Evolutionary conservation across 768 basidiomycete species (phyloP).

Genomic region (Suillus cothurnatus): DNA sequence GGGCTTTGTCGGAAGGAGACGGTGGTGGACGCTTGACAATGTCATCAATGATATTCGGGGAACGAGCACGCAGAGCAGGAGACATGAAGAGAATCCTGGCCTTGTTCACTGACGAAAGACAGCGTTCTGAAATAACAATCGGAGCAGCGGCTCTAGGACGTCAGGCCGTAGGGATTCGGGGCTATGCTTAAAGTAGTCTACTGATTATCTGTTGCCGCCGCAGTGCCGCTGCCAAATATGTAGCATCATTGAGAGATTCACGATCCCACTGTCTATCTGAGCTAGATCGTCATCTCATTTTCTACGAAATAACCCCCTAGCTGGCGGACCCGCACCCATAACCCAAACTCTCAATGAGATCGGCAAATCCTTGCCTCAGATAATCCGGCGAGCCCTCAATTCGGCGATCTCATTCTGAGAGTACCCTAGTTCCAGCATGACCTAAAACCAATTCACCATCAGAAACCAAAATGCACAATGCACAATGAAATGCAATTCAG

Average conservation of each 20-base stretch:
- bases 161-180: constrained; percentile 7
- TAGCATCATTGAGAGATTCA: constrained; percentile 7
- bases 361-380: constrained; percentile 22
- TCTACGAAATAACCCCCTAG: constrained; percentile 29
- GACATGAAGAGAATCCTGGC: constrained; percentile 6
- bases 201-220: constrained; percentile 11
- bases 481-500: not conserved
- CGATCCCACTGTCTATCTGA: not conserved
- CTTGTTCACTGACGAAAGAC: constrained; percentile 3
- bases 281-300: constrained; percentile 8
- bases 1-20: constrained; percentile 35
- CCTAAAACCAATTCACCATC: constrained; percentile 28
- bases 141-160: constrained; percentile 6
- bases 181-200: constrained; percentile 9
- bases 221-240: constrained; percentile 8
- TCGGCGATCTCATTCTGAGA: constrained; percentile 39
- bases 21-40: constrained; percentile 31
- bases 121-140: constrained; percentile 7
- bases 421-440: constrained; percentile 48
- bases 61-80: constrained; percentile 29
- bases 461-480: constrained; percentile 11
- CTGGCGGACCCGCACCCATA: constrained; percentile 11
- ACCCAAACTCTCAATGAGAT: constrained; percentile 10
- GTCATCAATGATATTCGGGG: constrained; percentile 32
- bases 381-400: constrained; percentile 44